These are phyloP conservation scores for Emydomyces testavorans DNA, from an alignment of 2,329 filamentous ascomycete genomes.

Conservation along the genomic window DNA sequence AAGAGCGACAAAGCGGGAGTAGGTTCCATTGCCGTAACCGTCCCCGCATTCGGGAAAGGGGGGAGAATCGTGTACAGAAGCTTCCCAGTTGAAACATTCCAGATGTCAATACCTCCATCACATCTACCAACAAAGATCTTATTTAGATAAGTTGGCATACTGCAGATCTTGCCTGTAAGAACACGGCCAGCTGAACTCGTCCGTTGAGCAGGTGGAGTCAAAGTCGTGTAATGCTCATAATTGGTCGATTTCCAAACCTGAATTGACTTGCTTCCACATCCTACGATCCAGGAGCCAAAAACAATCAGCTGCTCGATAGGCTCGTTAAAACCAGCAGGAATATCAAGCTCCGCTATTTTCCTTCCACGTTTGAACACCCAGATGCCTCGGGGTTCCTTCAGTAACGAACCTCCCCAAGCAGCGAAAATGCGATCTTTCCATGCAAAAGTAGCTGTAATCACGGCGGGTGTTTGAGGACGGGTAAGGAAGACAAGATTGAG, in stretches of 20 bases:
- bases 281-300: slow-evolving; percentile 86
- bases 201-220: slow-evolving; percentile 49
- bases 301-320: slow-evolving; percentile 66
- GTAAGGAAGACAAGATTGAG: slow-evolving; percentile 90
- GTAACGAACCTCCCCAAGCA: slow-evolving; percentile 63
- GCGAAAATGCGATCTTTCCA: slow-evolving; percentile 81
- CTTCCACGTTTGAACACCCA: slow-evolving; percentile 91
- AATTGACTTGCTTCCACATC: slow-evolving; percentile 60
- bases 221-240: slow-evolving; percentile 80
- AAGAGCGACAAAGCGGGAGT: slow-evolving; percentile 74
- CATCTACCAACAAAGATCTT: slow-evolving; percentile 82
- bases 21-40: slow-evolving; percentile 77
- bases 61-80: slow-evolving; percentile 82
- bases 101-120: slow-evolving; percentile 89
- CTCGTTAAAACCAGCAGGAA: slow-evolving; percentile 50
- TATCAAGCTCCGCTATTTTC: slow-evolving; percentile 62
- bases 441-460: slow-evolving; percentile 75
- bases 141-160: slow-evolving; percentile 90
- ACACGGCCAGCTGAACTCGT: slow-evolving; percentile 49
- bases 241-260: slow-evolving; percentile 81
- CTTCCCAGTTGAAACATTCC: slow-evolving; percentile 89
- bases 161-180: slow-evolving; percentile 68
- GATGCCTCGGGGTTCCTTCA: slow-evolving; percentile 51
- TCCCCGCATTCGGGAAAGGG: slow-evolving; percentile 57
- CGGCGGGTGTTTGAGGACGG: slow-evolving; percentile 71